A percentile compares a stretch with the other conserved stretches of the same genome.
Conservation (phyloP, 345 rosid species). For the Passiflora organensis region DNA sequence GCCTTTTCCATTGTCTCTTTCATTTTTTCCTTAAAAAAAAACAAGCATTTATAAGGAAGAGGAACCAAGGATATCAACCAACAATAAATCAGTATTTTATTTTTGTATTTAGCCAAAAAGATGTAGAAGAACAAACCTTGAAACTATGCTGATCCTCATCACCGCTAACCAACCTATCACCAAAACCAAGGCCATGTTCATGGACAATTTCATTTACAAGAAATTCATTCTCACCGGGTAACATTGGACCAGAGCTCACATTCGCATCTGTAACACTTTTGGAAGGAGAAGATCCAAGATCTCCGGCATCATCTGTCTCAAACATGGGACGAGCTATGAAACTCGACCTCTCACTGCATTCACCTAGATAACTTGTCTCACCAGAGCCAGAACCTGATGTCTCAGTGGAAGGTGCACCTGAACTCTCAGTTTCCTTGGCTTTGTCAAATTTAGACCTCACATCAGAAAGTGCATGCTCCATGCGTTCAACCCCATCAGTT, state of each 20-base stretch:
- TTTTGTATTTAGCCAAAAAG: not conserved
- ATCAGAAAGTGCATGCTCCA: slow-evolving; percentile 71
- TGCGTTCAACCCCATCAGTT: slow-evolving; percentile 58
- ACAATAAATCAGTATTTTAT: not conserved
- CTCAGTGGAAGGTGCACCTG: slow-evolving; percentile 42
- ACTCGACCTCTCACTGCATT: slow-evolving; percentile 37
- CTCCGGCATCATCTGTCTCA: slow-evolving; percentile 36
- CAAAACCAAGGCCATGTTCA: slow-evolving; percentile 18
- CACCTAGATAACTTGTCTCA: slow-evolving; percentile 18
- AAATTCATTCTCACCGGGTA: slow-evolving; percentile 57
- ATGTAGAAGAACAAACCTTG: slow-evolving; percentile 44
- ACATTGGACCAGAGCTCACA: not conserved
- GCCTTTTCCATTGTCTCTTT: slow-evolving; percentile 78
- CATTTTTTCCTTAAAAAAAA: slow-evolving; percentile 46
- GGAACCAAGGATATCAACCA: no score
- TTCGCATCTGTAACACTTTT: not conserved
- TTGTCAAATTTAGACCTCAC: slow-evolving; percentile 52
- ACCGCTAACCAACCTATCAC: slow-evolving; percentile 31
- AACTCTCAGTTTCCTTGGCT: slow-evolving; percentile 50
- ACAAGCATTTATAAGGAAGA: not conserved
- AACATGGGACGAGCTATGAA: slow-evolving; percentile 52
- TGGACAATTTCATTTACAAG: slow-evolving; percentile 41
- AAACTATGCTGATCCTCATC: slow-evolving; percentile 40
- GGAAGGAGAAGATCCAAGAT: slow-evolving; percentile 22
- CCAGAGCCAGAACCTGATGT: slow-evolving; percentile 29